Evolutionary conservation across 768 basidiomycete genomes (phyloP).

Genomic region (Hypholoma fasciculare): DNA sequence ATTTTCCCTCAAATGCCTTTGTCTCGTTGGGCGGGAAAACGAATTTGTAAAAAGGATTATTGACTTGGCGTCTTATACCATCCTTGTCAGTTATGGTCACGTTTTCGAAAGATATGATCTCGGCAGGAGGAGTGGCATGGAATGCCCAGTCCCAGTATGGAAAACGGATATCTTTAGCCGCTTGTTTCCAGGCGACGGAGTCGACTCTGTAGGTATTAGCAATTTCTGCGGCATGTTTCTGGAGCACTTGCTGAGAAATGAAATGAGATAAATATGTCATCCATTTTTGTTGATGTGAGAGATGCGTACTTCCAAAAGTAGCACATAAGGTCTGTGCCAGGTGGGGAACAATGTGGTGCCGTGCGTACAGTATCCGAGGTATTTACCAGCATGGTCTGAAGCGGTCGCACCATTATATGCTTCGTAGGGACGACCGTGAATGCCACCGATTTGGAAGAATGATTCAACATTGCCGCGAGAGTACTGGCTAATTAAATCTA

Average conservation of each 20-base stretch:
- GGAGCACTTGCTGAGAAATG: not conserved
- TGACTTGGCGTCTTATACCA: not conserved
- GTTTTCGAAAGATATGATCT: conserved; percentile 14
- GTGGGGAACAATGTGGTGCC: not conserved
- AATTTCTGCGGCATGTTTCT: not conserved
- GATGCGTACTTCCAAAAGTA: not conserved
- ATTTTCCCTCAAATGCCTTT: not conserved
- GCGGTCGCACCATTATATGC: conserved; percentile 38
- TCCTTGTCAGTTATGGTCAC: not conserved
- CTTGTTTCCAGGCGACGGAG: conserved; percentile 26
- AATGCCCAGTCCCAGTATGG: conserved; percentile 57
- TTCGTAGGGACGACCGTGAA: conserved; percentile 48
- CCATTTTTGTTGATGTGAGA: no score
- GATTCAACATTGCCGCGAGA: conserved; percentile 21
- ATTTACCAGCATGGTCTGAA: not conserved
- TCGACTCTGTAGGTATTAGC: conserved; percentile 27
- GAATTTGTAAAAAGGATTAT: not conserved
- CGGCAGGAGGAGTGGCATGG: conserved; percentile 35
- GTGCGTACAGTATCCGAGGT: not conserved
- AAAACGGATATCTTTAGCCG: conserved; percentile 35
- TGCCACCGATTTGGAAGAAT: conserved; percentile 46
- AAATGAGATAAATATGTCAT: not conserved
- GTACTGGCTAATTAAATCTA: not conserved
- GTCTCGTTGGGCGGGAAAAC: not conserved
- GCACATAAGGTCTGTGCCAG: conserved; percentile 1